Conservation (phyloP, 345 rosid genomes). For the Noccaea caerulescens region DNA sequence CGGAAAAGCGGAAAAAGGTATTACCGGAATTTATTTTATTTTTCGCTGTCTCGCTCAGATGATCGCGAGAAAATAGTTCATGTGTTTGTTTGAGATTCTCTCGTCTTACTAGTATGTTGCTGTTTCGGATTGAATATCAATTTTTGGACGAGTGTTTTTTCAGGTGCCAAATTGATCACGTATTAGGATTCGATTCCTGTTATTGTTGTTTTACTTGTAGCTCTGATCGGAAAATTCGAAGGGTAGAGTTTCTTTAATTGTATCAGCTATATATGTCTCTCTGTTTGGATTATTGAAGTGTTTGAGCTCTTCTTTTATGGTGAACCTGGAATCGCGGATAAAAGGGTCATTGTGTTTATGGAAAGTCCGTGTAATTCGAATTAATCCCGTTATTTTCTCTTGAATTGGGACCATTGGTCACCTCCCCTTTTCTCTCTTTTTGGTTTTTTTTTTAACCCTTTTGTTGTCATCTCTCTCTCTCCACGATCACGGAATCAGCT, state of each 20-base stretch:
- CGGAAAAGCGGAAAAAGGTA: conserved; percentile 31
- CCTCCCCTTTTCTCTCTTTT: conserved; percentile 37
- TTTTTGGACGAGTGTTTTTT: not conserved
- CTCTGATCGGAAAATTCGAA: conserved; percentile 13
- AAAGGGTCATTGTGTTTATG: conserved; percentile 36
- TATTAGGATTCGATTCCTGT: conserved; percentile 21
- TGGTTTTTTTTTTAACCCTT: conserved; percentile 4
- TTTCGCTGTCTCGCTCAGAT: not conserved
- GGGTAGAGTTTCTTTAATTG: conserved; percentile 12
- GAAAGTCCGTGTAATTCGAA: conserved; percentile 38
- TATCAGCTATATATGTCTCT: conserved; percentile 7
- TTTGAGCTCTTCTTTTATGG: conserved; percentile 10
- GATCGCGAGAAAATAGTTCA: conserved; percentile 21
- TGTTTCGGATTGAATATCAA: conserved; percentile 13
- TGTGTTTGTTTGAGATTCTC: conserved; percentile 13
- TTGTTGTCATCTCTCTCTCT: conserved; percentile 23
- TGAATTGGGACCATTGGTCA: conserved; percentile 24
- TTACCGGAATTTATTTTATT: conserved; percentile 2
- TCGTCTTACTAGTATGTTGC: not conserved
- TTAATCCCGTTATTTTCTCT: conserved; percentile 30
- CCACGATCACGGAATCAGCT: conserved; percentile 25
- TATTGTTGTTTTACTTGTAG: not conserved
- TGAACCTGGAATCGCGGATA: conserved; percentile 40
- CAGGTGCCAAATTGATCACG: not conserved
- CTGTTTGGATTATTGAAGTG: conserved; percentile 18